A percentile compares a stretch with the other conserved stretches of the same genome.
Evolutionary conservation across 495 filamentous ascomycete species (phyloP).

Genomic region (Pyrenula aspistea): DNA sequence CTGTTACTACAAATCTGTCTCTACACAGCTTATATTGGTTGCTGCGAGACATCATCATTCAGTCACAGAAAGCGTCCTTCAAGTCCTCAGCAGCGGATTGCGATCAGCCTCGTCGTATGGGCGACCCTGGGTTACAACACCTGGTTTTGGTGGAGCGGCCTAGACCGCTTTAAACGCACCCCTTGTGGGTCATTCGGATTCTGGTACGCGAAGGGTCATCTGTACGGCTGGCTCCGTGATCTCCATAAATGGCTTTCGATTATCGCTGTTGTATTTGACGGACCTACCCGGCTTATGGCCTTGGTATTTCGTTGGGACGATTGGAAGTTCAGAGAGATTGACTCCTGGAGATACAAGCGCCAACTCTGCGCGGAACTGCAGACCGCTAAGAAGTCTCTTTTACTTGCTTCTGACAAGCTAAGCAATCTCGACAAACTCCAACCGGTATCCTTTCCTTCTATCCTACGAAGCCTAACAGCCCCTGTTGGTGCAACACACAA

Average conservation of each 20-base stretch:
- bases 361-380: too few relatives aligned
- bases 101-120: background rate
- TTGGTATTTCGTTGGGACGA: too few relatives aligned
- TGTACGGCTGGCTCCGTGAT: constrained; percentile 3
- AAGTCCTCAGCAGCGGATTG: background rate
- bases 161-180: constrained; percentile 9
- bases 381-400: too few relatives aligned
- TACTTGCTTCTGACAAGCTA: too few relatives aligned
- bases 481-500: too few relatives aligned
- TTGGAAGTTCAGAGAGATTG: too few relatives aligned
- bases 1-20: constrained; percentile 14
- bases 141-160: constrained; percentile 11
- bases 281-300: too few relatives aligned
- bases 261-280: too few relatives aligned
- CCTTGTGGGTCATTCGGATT: constrained; percentile 11
- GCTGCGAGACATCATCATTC: constrained; percentile 3
- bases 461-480: too few relatives aligned
- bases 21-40: constrained; percentile 1
- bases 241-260: background rate
- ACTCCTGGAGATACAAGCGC: too few relatives aligned
- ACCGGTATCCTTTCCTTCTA: too few relatives aligned
- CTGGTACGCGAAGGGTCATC: constrained; percentile 1
- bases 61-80: background rate
- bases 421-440: too few relatives aligned
- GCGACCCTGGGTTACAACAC: constrained; percentile 5